A percentile compares a stretch with the other conserved stretches of the same genome.
phyloP scores from a whole-genome alignment of 2,329 filamentous ascomycete species.

The Apiospora saccharicola region DNA sequence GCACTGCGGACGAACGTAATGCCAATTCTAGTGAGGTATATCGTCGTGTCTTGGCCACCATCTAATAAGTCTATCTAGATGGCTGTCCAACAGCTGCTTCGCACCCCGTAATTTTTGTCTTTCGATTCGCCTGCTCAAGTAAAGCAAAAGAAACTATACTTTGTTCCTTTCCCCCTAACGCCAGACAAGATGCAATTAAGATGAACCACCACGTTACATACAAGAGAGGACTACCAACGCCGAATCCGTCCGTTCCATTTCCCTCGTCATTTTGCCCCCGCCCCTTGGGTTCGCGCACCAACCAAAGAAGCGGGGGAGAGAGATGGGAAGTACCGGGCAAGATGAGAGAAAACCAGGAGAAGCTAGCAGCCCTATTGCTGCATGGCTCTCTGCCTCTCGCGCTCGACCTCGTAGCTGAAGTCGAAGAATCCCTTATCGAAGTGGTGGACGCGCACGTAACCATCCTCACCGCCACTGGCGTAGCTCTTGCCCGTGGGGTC shows the following conservation, averaged over 20 bases:
- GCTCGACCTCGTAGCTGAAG: slow-evolving; percentile 98
- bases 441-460: slow-evolving; percentile 97
- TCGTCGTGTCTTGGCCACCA: slow-evolving; percentile 15
- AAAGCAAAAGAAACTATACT: slow-evolving; percentile 22
- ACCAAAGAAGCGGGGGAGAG: background rate
- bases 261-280: background rate
- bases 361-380: slow-evolving; percentile 20
- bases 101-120: slow-evolving; percentile 19
- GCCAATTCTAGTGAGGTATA: slow-evolving; percentile 14
- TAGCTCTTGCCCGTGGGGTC: slow-evolving; percentile 93
- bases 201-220: slow-evolving; percentile 23
- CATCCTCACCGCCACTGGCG: slow-evolving; percentile 95
- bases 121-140: slow-evolving; percentile 24
- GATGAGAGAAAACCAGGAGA: slow-evolving; percentile 20
- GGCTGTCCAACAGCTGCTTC: slow-evolving; percentile 19
- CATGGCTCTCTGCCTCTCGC: slow-evolving; percentile 68
- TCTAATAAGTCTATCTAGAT: slow-evolving; percentile 21
- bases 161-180: slow-evolving; percentile 25
- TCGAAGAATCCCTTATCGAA: slow-evolving; percentile 99
- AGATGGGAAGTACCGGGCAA: slow-evolving; percentile 10
- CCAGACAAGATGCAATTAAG: slow-evolving; percentile 25
- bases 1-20: background rate
- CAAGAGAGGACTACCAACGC: slow-evolving; percentile 25
- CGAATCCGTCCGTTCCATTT: slow-evolving; percentile 23
- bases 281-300: background rate